Base-by-base conservation (phyloP, 1,284 basidiomycete genomes). In the Cutaneotrichosporon mucoides region DNA sequence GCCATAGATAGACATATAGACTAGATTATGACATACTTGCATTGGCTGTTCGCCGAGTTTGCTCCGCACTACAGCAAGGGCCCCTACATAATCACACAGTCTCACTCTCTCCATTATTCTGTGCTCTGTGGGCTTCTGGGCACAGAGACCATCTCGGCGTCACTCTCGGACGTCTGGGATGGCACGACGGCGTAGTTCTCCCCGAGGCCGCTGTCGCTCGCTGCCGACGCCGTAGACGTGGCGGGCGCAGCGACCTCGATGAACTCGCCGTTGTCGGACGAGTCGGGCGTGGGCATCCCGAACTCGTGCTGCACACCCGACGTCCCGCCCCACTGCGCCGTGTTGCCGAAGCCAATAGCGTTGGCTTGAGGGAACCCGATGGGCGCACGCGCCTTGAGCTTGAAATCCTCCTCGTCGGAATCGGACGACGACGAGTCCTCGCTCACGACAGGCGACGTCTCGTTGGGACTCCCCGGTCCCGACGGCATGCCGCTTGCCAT, bases 311-410 rank as follows among this genome's bases (percentile, higher is more conserved):
- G 34, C 34, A 36, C 46, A 4, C 12, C 58, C 15, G 35, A 34
- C 9, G 37, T 34, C n/a, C 47, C 12, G 12, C 41, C n/a, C n/a
- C 61, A 61, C 69, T 68, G 70, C n/a, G 68, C 67, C 36, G 66
- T 70, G 56, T 71, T 71, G 4, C 69, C 71, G 51, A 68, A 73
- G 3, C 69, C 69, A 6, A 71, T 48, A 10, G 44, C 53, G 10
- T 45, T 4, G 6, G 44, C 6, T 6, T 9, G 10, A 33, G 4
- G 6, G 34, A 13, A 36, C 5, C 33, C 33, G 7, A 48, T 8
- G 13, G 6, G 10, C n/a, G 60, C 64, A 0, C 60, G 56, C 2
- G 56, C 16, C 1, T 36, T 9, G 11, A 54, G 55, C 41, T 40
- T 12, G 60, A 61, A 13, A 38, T 62, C 33, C 52, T 46, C 49